phyloP scores from a whole-genome alignment of 2,329 filamentous ascomycete species.

The Neonectria sp. region DNA sequence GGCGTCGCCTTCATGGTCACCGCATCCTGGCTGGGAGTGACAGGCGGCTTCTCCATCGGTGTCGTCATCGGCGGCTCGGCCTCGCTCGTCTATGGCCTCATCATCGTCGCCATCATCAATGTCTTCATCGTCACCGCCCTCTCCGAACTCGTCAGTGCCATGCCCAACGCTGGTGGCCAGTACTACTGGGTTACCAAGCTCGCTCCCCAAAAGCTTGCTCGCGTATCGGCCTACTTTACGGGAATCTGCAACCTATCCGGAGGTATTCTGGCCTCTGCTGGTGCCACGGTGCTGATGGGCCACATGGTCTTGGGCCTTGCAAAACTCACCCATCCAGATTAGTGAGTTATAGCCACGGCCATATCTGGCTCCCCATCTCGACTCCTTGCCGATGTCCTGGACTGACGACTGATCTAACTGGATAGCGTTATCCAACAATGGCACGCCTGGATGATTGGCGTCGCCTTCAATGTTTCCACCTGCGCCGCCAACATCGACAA shows the following conservation, averaged over 20 bases:
- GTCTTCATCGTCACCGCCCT: constrained; percentile 7
- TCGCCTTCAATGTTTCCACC: not conserved
- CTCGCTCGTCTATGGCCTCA: constrained; percentile 4
- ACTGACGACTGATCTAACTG: not conserved
- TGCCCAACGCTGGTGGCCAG: constrained; percentile 19
- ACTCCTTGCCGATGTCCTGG: not conserved
- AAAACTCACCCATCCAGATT: not conserved
- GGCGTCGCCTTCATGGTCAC: not conserved
- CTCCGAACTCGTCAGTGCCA: constrained; percentile 11
- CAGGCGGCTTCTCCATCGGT: constrained; percentile 3
- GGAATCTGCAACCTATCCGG: constrained; percentile 4
- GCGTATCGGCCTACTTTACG: constrained; percentile 1
- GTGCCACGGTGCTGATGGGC: not conserved
- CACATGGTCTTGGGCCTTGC: not conserved
- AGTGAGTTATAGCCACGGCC: not conserved
- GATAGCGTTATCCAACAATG: not conserved
- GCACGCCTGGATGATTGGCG: not conserved
- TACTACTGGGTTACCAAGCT: constrained; percentile 20
- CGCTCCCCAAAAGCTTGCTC: not conserved
- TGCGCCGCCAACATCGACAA: too few species aligned
- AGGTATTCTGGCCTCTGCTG: constrained; percentile 4
- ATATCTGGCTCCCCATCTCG: too few species aligned
- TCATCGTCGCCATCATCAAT: constrained; percentile 6
- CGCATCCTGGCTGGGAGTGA: not conserved
- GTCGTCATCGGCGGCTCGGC: not conserved